phyloP scores from a whole-genome alignment of 306 rosid species.

The Canavalia gladiata region DNA sequence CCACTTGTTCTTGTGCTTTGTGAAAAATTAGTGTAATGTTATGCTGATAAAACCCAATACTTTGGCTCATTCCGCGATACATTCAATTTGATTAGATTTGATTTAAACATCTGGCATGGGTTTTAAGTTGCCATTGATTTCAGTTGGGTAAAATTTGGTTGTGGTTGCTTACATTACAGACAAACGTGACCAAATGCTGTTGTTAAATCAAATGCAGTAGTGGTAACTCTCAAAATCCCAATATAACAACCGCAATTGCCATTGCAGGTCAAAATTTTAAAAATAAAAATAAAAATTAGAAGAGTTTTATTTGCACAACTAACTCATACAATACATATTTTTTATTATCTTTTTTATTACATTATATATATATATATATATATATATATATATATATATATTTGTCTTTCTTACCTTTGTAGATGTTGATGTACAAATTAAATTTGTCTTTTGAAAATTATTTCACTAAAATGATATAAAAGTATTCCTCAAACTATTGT shows the following conservation, averaged over 20 bases:
- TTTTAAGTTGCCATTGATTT: background rate
- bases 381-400: too few species aligned
- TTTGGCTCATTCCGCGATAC: background rate
- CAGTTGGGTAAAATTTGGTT: background rate
- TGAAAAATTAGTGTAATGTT: background rate
- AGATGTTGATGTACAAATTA: too few species aligned
- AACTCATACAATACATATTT: too few species aligned
- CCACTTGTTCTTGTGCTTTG: too few species aligned
- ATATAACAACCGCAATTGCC: constrained; percentile 1
- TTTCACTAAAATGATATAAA: background rate
- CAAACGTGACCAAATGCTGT: background rate
- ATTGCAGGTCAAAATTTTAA: background rate
- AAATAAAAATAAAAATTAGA: too few species aligned
- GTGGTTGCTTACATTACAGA: background rate
- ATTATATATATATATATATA: too few species aligned
- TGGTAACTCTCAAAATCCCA: background rate
- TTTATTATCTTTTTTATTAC: too few species aligned
- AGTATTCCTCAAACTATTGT: background rate
- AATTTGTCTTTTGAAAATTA: background rate
- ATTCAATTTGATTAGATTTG: background rate
- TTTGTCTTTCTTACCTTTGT: too few species aligned
- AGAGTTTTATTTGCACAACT: too few species aligned
- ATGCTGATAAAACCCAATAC: background rate
- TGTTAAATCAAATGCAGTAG: background rate
- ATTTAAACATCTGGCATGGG: background rate